These are phyloP conservation scores for Dryas integrifolia DNA, from an alignment of 331 rosid species.

Conservation along the genomic window DNA sequence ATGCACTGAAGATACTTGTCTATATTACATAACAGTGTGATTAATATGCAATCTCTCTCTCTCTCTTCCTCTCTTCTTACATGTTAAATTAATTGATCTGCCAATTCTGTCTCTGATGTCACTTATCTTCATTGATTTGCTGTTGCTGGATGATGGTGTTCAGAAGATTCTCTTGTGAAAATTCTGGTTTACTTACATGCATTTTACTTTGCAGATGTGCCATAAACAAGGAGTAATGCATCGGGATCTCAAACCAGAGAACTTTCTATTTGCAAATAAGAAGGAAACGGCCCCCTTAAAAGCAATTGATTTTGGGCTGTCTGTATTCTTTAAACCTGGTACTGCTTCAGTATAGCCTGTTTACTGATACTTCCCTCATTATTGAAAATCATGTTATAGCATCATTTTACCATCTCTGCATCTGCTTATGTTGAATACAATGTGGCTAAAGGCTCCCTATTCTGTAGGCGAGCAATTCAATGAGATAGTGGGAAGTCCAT, in stretches of 20 bases:
- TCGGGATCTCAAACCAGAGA: constrained; percentile 67
- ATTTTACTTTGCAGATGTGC: constrained; percentile 43
- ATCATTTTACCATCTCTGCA: neutral
- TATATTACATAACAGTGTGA: neutral
- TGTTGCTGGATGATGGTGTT: neutral
- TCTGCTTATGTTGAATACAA: neutral
- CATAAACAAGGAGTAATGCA: constrained; percentile 61
- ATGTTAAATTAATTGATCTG: neutral
- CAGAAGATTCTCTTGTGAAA: neutral
- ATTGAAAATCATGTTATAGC: neutral
- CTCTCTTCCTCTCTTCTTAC: neutral
- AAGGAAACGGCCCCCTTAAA: constrained; percentile 54
- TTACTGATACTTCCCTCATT: neutral
- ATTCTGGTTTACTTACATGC: constrained; percentile 8
- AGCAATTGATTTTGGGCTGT: constrained; percentile 61
- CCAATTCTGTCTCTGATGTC: neutral
- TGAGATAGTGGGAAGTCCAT: constrained; percentile 69
- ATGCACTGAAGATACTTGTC: neutral
- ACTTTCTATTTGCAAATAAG: constrained; percentile 54
- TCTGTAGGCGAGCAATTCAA: constrained; percentile 49
- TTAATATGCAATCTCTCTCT: neutral
- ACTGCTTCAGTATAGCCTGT: neutral
- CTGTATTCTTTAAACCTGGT: constrained; percentile 58
- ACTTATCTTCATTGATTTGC: neutral
- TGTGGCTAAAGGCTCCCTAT: constrained; percentile 16